phyloP scores from a whole-genome alignment of 768 basidiomycete genomes.

The Naganishia vaughanmartiniae region DNA sequence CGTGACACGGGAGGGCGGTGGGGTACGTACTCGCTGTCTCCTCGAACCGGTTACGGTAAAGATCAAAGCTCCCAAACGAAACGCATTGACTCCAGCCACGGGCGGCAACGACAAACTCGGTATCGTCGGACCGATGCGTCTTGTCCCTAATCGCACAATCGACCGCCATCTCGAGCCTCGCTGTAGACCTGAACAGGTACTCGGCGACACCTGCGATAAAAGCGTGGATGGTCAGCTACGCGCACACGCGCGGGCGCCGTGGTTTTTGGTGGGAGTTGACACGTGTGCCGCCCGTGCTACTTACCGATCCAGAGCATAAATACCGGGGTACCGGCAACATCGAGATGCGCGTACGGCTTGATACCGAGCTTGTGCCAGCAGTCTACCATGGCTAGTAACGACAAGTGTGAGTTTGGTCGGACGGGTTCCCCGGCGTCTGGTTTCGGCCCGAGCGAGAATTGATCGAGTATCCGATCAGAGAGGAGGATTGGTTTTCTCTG shows the following conservation, averaged over 20 bases:
- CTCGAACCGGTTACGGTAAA: constrained; percentile 76
- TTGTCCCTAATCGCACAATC: constrained; percentile 71
- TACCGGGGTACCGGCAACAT: constrained; percentile 89
- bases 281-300: too few species aligned
- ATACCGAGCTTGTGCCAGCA: constrained; percentile 87
- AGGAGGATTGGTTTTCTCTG: constrained; percentile 67
- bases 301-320: constrained; percentile 87
- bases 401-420: constrained; percentile 79
- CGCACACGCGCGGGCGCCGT: too few species aligned
- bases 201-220: constrained; percentile 69
- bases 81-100: constrained; percentile 96
- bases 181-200: constrained; percentile 74
- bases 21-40: constrained; percentile 59
- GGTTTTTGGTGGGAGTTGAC: too few species aligned
- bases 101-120: constrained; percentile 90
- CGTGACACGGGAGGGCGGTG: too few species aligned
- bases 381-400: constrained; percentile 95
- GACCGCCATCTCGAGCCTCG: constrained; percentile 67
- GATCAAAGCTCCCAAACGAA: constrained; percentile 82
- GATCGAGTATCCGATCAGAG: constrained; percentile 78
- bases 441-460: constrained; percentile 72
- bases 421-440: constrained; percentile 32
- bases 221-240: too few species aligned
- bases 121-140: constrained; percentile 79
- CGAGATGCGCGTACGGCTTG: constrained; percentile 83